A percentile compares a stretch with the other conserved stretches of the same genome.
Conservation (phyloP, 2,329 filamentous ascomycete genomes). For the Sporothrix pseudoabietina region DNA sequence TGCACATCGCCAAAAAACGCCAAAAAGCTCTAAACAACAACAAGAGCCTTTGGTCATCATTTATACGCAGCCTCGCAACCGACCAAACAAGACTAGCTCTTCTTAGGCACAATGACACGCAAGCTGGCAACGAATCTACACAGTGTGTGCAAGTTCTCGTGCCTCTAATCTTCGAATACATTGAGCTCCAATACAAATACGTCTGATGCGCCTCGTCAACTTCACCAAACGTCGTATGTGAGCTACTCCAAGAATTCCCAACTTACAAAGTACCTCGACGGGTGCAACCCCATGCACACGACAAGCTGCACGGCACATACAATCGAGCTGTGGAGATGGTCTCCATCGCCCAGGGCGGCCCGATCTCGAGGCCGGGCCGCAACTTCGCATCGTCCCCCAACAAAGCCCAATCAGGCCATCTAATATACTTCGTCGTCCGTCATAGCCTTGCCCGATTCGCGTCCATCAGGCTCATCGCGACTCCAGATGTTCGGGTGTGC, state of each 20-base stretch:
- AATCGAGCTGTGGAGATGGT: neutral
- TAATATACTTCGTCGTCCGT: neutral
- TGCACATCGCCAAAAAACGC: no score
- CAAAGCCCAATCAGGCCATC: neutral
- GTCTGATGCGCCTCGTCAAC: neutral
- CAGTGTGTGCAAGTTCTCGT: no score
- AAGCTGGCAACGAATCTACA: neutral
- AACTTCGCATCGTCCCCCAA: neutral
- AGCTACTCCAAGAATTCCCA: neutral
- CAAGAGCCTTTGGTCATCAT: no score
- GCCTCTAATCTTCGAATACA: neutral
- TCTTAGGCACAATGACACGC: neutral
- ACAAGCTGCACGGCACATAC: neutral
- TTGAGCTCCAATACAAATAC: neutral
- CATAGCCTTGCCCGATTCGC: neutral
- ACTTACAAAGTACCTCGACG: no score
- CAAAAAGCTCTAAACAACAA: no score
- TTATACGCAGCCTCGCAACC: neutral
- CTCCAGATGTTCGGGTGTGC: neutral
- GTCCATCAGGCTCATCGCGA: neutral
- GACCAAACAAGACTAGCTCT: neutral
- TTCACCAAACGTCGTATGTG: neutral
- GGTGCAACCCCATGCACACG: neutral
- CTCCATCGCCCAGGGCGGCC: slow-evolving; percentile 8
- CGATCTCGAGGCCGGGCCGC: slow-evolving; percentile 20